These are phyloP conservation scores for Marsdenia floribunda DNA, from an alignment of 257 asterid genomes.

Conservation along the genomic window DNA sequence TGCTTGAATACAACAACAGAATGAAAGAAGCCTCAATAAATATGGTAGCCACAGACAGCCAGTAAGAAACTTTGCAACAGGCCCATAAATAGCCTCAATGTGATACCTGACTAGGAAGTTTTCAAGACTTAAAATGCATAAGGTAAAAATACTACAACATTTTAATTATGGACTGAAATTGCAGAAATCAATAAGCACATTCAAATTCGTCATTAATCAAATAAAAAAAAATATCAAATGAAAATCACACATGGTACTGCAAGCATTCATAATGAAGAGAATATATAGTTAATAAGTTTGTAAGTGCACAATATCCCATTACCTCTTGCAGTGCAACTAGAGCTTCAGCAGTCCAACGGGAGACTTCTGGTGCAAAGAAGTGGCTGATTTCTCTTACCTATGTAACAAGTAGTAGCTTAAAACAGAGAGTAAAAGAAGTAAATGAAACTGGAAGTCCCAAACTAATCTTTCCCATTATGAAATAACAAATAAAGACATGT, in stretches of 20 bases:
- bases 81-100: no score
- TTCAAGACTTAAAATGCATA: no score
- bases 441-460: neutral
- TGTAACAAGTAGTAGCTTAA: neutral
- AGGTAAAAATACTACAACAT: no score
- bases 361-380: slow-evolving; percentile 38
- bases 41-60: neutral
- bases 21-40: neutral
- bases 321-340: slow-evolving; percentile 92
- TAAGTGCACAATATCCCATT: slow-evolving; percentile 18
- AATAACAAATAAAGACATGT: neutral
- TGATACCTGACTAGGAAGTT: no score
- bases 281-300: neutral
- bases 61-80: no score
- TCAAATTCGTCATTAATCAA: no score
- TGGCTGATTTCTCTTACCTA: slow-evolving; percentile 75
- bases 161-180: no score
- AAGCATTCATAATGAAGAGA: neutral
- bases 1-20: neutral
- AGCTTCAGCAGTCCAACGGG: slow-evolving; percentile 94
- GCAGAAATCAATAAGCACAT: no score
- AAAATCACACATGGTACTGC: neutral
- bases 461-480: neutral
- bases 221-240: neutral
- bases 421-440: neutral